These are phyloP conservation scores for Starmerella roubikii DNA, from an alignment of 805 yeast genomes.

Conservation along the genomic window DNA sequence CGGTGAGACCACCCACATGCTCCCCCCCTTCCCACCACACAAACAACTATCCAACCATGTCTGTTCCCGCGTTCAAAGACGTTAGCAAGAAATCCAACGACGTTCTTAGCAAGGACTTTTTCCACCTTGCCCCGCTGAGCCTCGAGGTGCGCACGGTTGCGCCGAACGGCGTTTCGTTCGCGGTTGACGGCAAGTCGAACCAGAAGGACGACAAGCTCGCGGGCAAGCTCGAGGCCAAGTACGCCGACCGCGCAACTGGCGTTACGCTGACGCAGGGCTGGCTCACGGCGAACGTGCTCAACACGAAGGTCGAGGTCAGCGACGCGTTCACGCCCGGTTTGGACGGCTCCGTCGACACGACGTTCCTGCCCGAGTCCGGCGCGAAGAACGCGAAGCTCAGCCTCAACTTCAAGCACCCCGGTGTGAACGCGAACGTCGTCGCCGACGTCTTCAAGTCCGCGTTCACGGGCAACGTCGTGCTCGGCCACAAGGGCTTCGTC, in stretches of 20 bases:
- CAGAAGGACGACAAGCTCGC: slow-evolving; percentile 68
- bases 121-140: slow-evolving; percentile 76
- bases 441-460: slow-evolving; percentile 94
- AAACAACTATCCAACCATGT: slow-evolving; percentile 4
- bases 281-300: slow-evolving; percentile 84
- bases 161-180: slow-evolving; percentile 91
- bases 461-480: slow-evolving; percentile 86
- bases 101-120: slow-evolving; percentile 82
- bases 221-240: slow-evolving; percentile 82
- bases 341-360: slow-evolving; percentile 80
- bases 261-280: slow-evolving; percentile 93
- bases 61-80: slow-evolving; percentile 48
- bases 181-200: slow-evolving; percentile 80
- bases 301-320: slow-evolving; percentile 83
- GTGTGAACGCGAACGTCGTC: slow-evolving; percentile 86
- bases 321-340: slow-evolving; percentile 91
- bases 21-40: neutral
- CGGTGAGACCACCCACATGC: neutral
- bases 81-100: slow-evolving; percentile 86
- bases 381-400: slow-evolving; percentile 80
- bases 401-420: slow-evolving; percentile 82
- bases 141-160: slow-evolving; percentile 85
- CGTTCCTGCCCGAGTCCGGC: slow-evolving; percentile 67
- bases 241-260: slow-evolving; percentile 84
- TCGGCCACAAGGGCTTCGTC: slow-evolving; percentile 91